Percentiles rank a stretch among this genome's conserved stretches.
phyloP scores from a whole-genome alignment of 768 basidiomycete species.

The Leccinellum rugosiceps region DNA sequence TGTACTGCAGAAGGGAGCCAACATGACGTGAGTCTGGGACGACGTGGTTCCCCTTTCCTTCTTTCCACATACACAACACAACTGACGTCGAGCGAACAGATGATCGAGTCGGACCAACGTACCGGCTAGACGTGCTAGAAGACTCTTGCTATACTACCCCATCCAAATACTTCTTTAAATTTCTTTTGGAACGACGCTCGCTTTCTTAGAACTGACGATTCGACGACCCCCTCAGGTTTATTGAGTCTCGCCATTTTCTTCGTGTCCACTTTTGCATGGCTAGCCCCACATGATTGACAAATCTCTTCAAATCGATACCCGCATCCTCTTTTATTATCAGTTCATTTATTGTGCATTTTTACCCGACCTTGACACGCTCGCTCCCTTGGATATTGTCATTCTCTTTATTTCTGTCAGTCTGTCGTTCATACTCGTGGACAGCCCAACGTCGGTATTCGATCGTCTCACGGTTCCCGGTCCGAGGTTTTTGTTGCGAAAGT shows the following conservation, averaged over 20 bases:
- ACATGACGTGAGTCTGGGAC: constrained; percentile 9
- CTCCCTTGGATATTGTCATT: background rate
- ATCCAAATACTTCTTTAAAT: background rate
- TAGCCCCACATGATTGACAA: constrained; percentile 5
- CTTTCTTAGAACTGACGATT: background rate
- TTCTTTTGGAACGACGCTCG: background rate
- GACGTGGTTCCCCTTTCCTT: background rate
- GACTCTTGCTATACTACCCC: background rate
- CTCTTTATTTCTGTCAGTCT: background rate
- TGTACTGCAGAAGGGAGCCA: background rate
- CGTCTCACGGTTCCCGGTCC: background rate
- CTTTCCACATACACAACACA: background rate
- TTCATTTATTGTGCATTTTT: background rate
- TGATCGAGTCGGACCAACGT: background rate
- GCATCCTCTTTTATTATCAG: background rate
- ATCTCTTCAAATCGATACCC: constrained; percentile 13
- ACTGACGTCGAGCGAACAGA: background rate
- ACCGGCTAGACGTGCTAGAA: background rate
- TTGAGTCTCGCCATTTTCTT: background rate
- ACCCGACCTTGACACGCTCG: background rate
- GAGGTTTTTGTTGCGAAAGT: background rate
- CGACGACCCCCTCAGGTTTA: background rate
- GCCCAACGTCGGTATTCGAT: background rate
- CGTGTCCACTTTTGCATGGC: background rate
- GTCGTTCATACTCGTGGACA: background rate